Conservation (phyloP, 768 basidiomycete genomes). For the Boletus huronensis region DNA sequence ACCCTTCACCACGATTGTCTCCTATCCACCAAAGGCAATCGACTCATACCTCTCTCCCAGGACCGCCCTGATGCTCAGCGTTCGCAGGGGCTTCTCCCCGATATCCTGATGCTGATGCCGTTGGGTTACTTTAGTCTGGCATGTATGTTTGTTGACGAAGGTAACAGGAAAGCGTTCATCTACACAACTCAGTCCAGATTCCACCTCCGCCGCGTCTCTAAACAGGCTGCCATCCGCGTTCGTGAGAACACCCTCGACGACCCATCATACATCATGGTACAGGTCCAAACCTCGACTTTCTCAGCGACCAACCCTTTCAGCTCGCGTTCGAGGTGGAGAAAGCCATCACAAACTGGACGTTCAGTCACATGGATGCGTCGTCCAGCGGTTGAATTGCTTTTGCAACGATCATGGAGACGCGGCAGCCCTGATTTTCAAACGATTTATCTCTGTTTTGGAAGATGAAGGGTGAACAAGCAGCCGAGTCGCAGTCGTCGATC, state of each 20-base stretch:
- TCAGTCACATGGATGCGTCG: conserved; percentile 23
- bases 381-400: conserved; percentile 18
- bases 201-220: conserved; percentile 11
- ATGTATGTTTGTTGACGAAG: conserved; percentile 27
- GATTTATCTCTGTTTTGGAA: conserved; percentile 19
- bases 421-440: conserved; percentile 24
- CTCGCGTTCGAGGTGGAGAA: conserved; percentile 41
- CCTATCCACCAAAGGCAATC: conserved; percentile 22
- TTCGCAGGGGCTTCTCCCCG: conserved; percentile 26
- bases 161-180: conserved; percentile 29
- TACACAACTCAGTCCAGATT: conserved; percentile 21
- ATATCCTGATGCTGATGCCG: conserved; percentile 25
- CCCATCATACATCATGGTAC: not conserved
- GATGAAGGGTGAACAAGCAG: conserved; percentile 2
- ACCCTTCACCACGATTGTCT: conserved; percentile 7
- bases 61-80: conserved; percentile 13
- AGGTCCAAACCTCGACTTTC: conserved; percentile 19
- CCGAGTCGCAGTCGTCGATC: not conserved
- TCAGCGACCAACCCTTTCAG: conserved; percentile 29
- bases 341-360: conserved; percentile 28
- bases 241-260: conserved; percentile 14
- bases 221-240: conserved; percentile 13
- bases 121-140: conserved; percentile 27
- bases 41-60: not conserved
- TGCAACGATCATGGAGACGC: conserved; percentile 10